Conservation (phyloP, 2,329 filamentous ascomycete genomes). For the Ophiocordyceps sinensis region DNA sequence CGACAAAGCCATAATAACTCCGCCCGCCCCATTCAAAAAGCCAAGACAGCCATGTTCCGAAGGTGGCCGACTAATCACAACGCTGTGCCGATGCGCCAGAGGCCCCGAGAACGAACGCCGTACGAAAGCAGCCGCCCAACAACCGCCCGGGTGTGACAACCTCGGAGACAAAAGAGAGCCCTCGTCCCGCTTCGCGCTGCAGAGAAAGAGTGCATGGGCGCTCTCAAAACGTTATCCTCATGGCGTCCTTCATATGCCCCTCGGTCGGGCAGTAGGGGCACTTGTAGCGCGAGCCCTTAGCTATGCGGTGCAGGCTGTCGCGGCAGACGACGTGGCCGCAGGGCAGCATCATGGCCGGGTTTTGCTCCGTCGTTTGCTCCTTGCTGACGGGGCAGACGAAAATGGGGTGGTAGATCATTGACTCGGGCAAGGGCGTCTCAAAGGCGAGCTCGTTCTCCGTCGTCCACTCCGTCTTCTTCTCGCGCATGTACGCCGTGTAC, state of each 20-base stretch:
- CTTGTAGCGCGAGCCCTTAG: slow-evolving; percentile 73
- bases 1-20: too few species aligned
- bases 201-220: too few species aligned
- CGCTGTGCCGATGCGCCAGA: too few species aligned
- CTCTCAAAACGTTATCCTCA: slow-evolving; percentile 49
- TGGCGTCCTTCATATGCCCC: slow-evolving; percentile 62
- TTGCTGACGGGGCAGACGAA: slow-evolving; percentile 97
- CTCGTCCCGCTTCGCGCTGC: too few species aligned
- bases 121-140: too few species aligned
- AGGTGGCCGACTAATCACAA: too few species aligned
- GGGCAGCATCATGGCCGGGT: slow-evolving; percentile 92
- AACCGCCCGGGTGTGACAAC: not conserved
- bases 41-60: too few species aligned
- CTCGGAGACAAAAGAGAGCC: not conserved
- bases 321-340: slow-evolving; percentile 89
- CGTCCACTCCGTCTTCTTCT: slow-evolving; percentile 90
- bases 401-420: slow-evolving; percentile 77
- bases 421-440: slow-evolving; percentile 44
- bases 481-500: slow-evolving; percentile 72
- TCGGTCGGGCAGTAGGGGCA: slow-evolving; percentile 92
- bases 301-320: slow-evolving; percentile 66
- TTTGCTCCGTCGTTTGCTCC: slow-evolving; percentile 83
- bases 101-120: too few species aligned
- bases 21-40: too few species aligned
- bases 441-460: slow-evolving; percentile 81